Evolutionary conservation across 805 yeast genomes (phyloP), one percentile per base, ranked within the genome.

Genomic region (Cyberlindnera bimundalis): DNA sequence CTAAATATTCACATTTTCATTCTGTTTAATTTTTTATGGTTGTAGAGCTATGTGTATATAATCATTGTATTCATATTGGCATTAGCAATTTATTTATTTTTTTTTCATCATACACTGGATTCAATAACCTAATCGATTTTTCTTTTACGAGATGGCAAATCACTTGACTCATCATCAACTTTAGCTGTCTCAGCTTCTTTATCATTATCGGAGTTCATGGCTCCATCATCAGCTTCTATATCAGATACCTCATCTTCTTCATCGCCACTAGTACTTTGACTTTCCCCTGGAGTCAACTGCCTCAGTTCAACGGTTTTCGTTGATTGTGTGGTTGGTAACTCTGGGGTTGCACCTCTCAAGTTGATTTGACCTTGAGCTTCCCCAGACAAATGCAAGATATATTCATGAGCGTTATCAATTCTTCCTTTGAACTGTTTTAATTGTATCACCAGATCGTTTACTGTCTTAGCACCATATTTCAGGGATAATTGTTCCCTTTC

Each of bases 351-450:
- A 7, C 15, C 29, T n/a, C 13, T 26, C 29, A 26, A n/a, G n/a
- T n/a, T 26, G 14, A 6, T 16, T 6, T 28, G 11, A 15, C 31
- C 15, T 11, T 14, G 31, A 14, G 19, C 31, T 7, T 9, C 31
- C 19, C 39, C 45, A 4, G 45, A 23, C 16, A 41, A 21, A 16
- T 33, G 28, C 8, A 7, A 13, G 15, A 41, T 33, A 26, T 37
- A 35, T 27, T 27, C 29, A 13, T 28, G 13, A n/a, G 43, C 54
- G 11, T 29, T 24, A 5, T 42, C 40, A 5, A 57, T 45, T 30
- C 49, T 46, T 1, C 13, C 33, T 2, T 29, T 37, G 29, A 56
- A 55, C 3, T 13, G 29, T 6, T 45, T 29, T 19, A 57, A 29
- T 8, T 43, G 50, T 10, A 29, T 16, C 4, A 53, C 29, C 14